Percentiles rank a stretch among this genome's conserved stretches.
These are phyloP conservation scores for Spizellomyces sp. DNA, from an alignment of 192 early-diverging fungal species.

Conservation along the genomic window DNA sequence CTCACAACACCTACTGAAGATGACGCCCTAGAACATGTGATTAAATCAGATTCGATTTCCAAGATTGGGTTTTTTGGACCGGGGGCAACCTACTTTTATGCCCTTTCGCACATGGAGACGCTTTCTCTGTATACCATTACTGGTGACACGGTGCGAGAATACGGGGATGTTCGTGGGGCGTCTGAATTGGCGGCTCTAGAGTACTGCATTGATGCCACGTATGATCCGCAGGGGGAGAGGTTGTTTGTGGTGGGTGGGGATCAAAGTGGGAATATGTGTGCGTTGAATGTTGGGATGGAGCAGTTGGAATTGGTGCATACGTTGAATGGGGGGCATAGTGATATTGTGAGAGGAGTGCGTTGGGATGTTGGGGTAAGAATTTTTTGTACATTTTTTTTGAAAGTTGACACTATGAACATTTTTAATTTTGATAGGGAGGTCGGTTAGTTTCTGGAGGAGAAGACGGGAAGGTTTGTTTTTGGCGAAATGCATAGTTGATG, in stretches of 20 bases:
- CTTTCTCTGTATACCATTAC: slow-evolving; percentile 75
- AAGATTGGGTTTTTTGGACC: slow-evolving; percentile 93
- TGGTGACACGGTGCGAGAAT: slow-evolving; percentile 45
- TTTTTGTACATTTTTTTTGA: too few relatives aligned
- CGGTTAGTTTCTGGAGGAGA: slow-evolving; percentile 77
- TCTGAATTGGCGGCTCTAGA: slow-evolving; percentile 60
- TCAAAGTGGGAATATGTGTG: slow-evolving; percentile 76
- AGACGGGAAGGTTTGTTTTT: slow-evolving; percentile 72
- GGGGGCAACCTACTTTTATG: slow-evolving; percentile 82
- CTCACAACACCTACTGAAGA: slow-evolving; percentile 79
- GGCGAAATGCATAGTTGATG: slow-evolving; percentile 46
- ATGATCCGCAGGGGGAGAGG: slow-evolving; percentile 65
- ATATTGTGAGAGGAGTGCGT: slow-evolving; percentile 76
- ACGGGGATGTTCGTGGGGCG: slow-evolving; percentile 78
- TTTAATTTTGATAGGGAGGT: slow-evolving; percentile 36
- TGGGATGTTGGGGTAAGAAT: slow-evolving; percentile 61
- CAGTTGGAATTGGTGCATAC: slow-evolving; percentile 75
- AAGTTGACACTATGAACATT: too few relatives aligned
- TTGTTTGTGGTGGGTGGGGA: slow-evolving; percentile 83
- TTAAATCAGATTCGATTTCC: slow-evolving; percentile 83
- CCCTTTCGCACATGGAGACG: slow-evolving; percentile 88
- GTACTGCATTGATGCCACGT: slow-evolving; percentile 84
- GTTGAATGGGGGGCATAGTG: slow-evolving; percentile 79
- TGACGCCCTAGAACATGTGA: slow-evolving; percentile 79
- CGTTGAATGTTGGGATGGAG: slow-evolving; percentile 79